Conservation (phyloP, 176 grass and related monocot species). For the Musa itinerans region DNA sequence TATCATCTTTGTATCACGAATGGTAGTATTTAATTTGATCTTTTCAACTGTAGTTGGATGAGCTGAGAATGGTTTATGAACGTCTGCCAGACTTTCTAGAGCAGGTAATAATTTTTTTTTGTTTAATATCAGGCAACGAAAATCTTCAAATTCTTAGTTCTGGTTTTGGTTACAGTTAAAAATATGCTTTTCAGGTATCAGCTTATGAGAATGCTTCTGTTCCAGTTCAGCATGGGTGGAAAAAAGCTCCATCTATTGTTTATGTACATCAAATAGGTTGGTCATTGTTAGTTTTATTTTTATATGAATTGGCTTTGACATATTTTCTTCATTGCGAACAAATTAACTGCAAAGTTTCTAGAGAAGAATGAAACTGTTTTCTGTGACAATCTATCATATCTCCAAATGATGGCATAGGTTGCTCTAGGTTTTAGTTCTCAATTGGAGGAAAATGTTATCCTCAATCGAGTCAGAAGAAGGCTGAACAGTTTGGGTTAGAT, state of each 20-base stretch:
- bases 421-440: too few relatives aligned
- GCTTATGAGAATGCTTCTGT: constrained; percentile 65
- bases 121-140: constrained; percentile 15
- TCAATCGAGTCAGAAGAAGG: too few relatives aligned
- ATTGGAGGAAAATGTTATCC: too few relatives aligned
- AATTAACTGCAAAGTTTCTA: not conserved
- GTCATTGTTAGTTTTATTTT: constrained; percentile 1
- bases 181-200: constrained; percentile 57
- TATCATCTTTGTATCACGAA: not conserved
- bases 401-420: not conserved
- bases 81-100: constrained; percentile 78
- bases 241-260: constrained; percentile 60
- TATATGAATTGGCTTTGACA: not conserved
- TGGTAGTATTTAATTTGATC: constrained; percentile 9
- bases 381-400: not conserved
- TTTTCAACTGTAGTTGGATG: constrained; percentile 53
- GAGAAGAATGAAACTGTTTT: not conserved
- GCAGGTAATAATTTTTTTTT: constrained; percentile 45
- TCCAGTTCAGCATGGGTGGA: constrained; percentile 49
- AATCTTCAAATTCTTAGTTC: constrained; percentile 2
- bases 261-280: constrained; percentile 96
- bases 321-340: not conserved
- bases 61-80: constrained; percentile 88
- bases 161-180: constrained; percentile 25
- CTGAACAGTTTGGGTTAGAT: too few relatives aligned